Evolutionary conservation across 257 asterid species (phyloP).

Genomic region (Apocynum venetum): DNA sequence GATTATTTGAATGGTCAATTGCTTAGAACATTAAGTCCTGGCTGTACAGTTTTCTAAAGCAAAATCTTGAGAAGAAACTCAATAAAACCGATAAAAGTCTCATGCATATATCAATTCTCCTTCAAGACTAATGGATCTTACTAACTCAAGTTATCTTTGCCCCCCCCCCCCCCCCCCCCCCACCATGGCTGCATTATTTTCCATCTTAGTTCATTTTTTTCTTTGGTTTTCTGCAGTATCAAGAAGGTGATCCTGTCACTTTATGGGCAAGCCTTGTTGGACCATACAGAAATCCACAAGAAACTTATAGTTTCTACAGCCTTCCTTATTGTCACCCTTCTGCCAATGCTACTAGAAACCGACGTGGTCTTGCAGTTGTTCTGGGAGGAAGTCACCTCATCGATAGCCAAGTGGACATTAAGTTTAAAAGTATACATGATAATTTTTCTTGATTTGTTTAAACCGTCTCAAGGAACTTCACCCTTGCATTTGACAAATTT

Average conservation of each 20-base stretch:
- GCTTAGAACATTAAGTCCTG: no score
- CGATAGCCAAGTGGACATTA: constrained; percentile 70
- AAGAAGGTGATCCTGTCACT: constrained; percentile 46
- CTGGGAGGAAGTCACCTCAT: constrained; percentile 69
- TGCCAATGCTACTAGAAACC: constrained; percentile 49
- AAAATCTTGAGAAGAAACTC: no score
- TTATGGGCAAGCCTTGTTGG: constrained; percentile 79
- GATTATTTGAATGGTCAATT: no score
- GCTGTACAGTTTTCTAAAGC: no score
- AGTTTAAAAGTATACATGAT: constrained; percentile 47
- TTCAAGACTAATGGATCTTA: no score
- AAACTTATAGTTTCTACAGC: constrained; percentile 67
- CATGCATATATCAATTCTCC: no score
- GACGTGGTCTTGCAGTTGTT: constrained; percentile 78
- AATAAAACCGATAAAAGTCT: no score
- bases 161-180: no score
- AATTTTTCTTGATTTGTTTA: constrained; percentile 5
- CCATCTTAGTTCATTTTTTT: background rate
- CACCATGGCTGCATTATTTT: background rate
- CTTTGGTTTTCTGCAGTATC: constrained; percentile 50
- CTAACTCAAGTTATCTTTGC: no score
- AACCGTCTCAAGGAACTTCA: background rate
- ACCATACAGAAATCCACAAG: constrained; percentile 80
- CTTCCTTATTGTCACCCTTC: constrained; percentile 64
- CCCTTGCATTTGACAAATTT: constrained; percentile 4